Conservation (phyloP, 106 monocot genomes). For the Agapanthus africanus region DNA sequence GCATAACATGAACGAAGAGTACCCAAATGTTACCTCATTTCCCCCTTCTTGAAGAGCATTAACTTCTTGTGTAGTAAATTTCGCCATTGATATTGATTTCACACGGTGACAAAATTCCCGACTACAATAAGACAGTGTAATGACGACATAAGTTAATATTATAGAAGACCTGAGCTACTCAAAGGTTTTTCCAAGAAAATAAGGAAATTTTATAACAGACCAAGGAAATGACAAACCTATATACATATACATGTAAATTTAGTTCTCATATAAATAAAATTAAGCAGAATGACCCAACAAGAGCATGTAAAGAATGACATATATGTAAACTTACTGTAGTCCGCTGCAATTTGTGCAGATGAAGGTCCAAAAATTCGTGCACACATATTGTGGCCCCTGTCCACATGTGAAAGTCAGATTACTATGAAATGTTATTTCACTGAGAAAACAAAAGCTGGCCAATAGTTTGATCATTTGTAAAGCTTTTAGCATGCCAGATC, state of each 20-base stretch:
- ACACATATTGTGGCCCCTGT: slow-evolving; percentile 34
- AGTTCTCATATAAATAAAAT: not conserved
- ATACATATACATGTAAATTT: not conserved
- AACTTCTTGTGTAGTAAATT: slow-evolving; percentile 86
- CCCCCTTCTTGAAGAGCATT: slow-evolving; percentile 86
- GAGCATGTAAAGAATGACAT: not conserved
- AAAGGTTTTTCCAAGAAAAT: not conserved
- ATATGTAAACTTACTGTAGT: slow-evolving; percentile 58
- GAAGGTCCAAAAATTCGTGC: slow-evolving; percentile 32
- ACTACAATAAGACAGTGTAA: slow-evolving; percentile 24
- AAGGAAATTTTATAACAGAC: not conserved
- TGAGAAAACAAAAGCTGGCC: not conserved
- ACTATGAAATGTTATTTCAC: not conserved
- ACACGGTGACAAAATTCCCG: slow-evolving; percentile 96
- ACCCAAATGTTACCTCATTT: slow-evolving; percentile 59
- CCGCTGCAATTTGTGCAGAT: slow-evolving; percentile 32
- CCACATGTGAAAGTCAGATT: slow-evolving; percentile 7
- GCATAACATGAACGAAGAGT: not conserved
- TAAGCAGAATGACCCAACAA: not conserved
- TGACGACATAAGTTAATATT: slow-evolving; percentile 1
- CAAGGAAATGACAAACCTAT: not conserved
- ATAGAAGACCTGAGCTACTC: not conserved
- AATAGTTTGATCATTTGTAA: not conserved
- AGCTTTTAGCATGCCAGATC: too few relatives aligned
- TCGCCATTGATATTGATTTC: slow-evolving; percentile 96